Evolutionary conservation across 164 flowering plant species (phyloP).

Genomic region (Stephania cephalantha): DNA sequence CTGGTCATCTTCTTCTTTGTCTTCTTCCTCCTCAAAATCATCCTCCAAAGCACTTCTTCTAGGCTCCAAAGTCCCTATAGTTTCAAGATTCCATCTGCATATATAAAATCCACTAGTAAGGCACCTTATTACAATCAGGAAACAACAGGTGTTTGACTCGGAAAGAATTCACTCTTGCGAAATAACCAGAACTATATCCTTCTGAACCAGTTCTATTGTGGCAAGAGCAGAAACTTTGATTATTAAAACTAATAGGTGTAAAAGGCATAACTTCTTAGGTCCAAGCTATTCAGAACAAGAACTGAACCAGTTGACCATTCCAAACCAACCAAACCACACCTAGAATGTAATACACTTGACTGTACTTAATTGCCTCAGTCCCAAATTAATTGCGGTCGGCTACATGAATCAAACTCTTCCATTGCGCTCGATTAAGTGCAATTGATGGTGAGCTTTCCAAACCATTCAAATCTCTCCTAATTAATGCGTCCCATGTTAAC

Average conservation of each 20-base stretch:
- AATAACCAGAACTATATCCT: background rate
- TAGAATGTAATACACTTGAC: background rate
- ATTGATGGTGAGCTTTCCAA: too few species aligned
- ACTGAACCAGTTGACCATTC: background rate
- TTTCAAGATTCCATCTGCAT: constrained; percentile 80
- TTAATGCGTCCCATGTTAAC: too few species aligned
- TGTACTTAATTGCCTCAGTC: too few species aligned
- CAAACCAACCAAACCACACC: background rate
- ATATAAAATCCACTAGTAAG: constrained; percentile 4
- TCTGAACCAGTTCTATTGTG: background rate
- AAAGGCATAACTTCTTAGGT: background rate
- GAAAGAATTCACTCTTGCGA: background rate
- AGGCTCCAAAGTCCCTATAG: constrained; percentile 58
- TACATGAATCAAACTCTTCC: too few species aligned
- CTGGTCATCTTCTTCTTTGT: constrained; percentile 83
- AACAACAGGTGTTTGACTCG: background rate
- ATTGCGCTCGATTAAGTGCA: too few species aligned
- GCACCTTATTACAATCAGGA: background rate
- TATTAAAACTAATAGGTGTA: background rate
- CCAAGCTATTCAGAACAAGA: background rate
- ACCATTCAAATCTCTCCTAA: too few species aligned
- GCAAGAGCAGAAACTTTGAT: background rate
- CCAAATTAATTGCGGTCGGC: too few species aligned
- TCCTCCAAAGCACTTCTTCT: constrained; percentile 98
- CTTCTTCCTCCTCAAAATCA: constrained; percentile 98